phyloP scores from a whole-genome alignment of 2,329 filamentous ascomycete genomes.

The Diaporthe destruens region DNA sequence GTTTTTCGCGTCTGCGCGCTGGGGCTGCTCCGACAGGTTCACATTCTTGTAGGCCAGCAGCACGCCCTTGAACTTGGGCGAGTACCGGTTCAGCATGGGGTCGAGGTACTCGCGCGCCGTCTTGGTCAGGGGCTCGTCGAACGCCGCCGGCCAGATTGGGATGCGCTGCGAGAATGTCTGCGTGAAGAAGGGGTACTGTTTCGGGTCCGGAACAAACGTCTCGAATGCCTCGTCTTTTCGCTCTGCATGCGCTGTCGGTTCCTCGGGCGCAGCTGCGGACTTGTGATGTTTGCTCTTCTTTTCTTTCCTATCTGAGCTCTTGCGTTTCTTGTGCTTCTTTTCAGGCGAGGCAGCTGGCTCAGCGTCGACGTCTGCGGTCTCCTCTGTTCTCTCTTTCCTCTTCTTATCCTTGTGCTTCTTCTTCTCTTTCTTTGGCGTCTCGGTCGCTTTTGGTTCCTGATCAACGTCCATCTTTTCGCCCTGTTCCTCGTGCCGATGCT shows the following conservation, averaged over 20 bases:
- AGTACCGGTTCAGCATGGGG: slow-evolving; percentile 82
- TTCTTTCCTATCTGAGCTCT: slow-evolving; percentile 45
- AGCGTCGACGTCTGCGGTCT: slow-evolving; percentile 45
- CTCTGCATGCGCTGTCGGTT: not conserved
- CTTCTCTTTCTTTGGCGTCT: slow-evolving; percentile 43
- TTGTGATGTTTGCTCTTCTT: slow-evolving; percentile 44
- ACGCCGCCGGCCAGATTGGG: slow-evolving; percentile 78
- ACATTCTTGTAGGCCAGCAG: slow-evolving; percentile 80
- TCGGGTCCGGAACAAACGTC: slow-evolving; percentile 54
- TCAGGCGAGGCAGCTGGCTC: slow-evolving; percentile 26
- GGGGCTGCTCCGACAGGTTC: slow-evolving; percentile 71
- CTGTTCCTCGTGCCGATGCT: slow-evolving; percentile 41
- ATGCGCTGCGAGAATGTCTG: slow-evolving; percentile 87
- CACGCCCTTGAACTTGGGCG: slow-evolving; percentile 78
- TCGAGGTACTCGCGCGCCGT: slow-evolving; percentile 81
- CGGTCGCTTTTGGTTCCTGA: slow-evolving; percentile 29
- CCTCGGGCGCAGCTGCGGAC: slow-evolving; percentile 22
- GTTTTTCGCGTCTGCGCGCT: slow-evolving; percentile 56
- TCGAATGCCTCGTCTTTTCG: slow-evolving; percentile 42
- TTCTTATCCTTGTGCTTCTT: slow-evolving; percentile 52
- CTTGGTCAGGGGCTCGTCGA: slow-evolving; percentile 77
- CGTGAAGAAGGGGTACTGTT: slow-evolving; percentile 78
- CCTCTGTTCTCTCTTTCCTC: slow-evolving; percentile 44
- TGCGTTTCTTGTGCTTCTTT: slow-evolving; percentile 38
- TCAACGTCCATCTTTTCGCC: slow-evolving; percentile 42